Base-by-base conservation (phyloP, 306 rosid genomes). In the Glycyrrhiza uralensis region DNA sequence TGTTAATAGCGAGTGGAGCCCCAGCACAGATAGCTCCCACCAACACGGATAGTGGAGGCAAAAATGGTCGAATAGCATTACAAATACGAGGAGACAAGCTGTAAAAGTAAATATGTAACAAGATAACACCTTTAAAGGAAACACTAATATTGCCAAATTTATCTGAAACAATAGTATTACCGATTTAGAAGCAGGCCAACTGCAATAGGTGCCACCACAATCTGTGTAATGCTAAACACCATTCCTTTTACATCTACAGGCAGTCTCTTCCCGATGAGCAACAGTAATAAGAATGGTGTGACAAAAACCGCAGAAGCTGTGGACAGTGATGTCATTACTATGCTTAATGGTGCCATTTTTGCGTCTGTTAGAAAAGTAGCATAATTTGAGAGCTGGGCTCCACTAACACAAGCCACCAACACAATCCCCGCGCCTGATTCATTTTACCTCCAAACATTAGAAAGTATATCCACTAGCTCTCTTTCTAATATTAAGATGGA, bases 211-310 rank as follows among this genome's bases (percentile, higher is more conserved):
- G 85, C 77, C 39, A 93, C 87, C 68, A 91, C 98, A 76, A 93
- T 93, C 86, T 93, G 98, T 60, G 73, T 75, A 69, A 93, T 93
- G 84, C 92, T 93, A 71, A 87, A 93, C 29, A 93, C 84, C 98
- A 93, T 93, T 85, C 98, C 98, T 85, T 82, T 89, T 63, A 93
- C 97, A 65, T 93, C 98, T 71, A 93, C 83, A 15, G 98, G 98
- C 77, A 93, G 62, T 83, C 88, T 91, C 88, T 87, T 93, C 70
- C 98, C 97, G 74, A 93, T 93, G 80, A 93, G 96, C 74, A 93
- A 64, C 50, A 93, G 83, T 1, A 95, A 89, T 32, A 93, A 82
- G 64, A 93, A 69, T 19, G 98, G 97, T 2, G 98, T 93, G 69
- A 91, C 81, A 10, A 93, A 68, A 66, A 89, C 98, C 1, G 98